Base-by-base conservation (phyloP, 202 grass and related monocot genomes). In the Panicum virgatum region DNA sequence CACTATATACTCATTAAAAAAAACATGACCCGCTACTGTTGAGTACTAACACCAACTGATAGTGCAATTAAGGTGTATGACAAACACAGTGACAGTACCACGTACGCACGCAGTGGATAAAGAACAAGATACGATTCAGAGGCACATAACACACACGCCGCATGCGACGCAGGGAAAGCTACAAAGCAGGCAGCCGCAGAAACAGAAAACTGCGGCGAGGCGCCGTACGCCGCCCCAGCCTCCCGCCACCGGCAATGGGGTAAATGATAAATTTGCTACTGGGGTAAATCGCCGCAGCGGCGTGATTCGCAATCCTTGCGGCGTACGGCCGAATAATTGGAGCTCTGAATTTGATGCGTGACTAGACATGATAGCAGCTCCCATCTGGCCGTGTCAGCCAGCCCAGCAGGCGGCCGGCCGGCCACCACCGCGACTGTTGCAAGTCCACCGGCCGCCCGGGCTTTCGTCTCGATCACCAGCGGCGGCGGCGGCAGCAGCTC, bases 271-370 rank as follows among this genome's bases (percentile, higher is more conserved):
- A 34, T 34, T 34, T 34, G 32, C 32, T 3, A 34, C 32, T 34
- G 32, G 32, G 3, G 4, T 4, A 30, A 34, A 5, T 34, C 32
- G 32, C 32, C 32, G 32, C 19, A 14, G 50, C n/a, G 32, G 73
- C 50, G 51, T 27, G 51, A 26, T 20, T 4, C 23, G 48, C 82
- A 57, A 84, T 59, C 47, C 47, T 65, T 42, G 70, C 11, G 25
- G 48, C 12, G 71, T 30, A 83, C 72, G 81, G 38, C 38, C 13
- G 62, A 84, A 68, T 84, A 84, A 84, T 76, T 84, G 72, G 62
- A 23, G 71, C 72, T 68, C 81, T 76, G 80, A 82, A 73, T 63
- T 36, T 53, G 53, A 68, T 27, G 62, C 43, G 15, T 47, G 72
- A 36, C 72, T 13, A 19, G 71, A 66, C 71, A 53, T 71, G 44